Percentiles rank a stretch among this genome's conserved stretches.
phyloP scores from a whole-genome alignment of 768 basidiomycete species.

The Nevesoporus exiguus region DNA sequence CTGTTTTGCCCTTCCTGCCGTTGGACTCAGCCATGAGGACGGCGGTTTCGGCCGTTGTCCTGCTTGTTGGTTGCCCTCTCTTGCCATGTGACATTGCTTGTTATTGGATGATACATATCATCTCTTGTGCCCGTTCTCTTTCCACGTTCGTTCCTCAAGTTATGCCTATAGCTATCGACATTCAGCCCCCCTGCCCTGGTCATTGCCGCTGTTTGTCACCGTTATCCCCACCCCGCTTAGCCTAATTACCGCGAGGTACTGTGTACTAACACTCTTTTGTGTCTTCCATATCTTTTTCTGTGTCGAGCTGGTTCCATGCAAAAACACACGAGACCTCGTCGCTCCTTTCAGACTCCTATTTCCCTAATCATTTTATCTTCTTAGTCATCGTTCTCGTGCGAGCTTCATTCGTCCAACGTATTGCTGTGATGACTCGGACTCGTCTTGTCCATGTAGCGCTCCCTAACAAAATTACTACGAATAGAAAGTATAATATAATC shows the following conservation, averaged over 20 bases:
- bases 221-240: neutral
- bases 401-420: neutral
- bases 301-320: constrained; percentile 12
- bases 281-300: neutral
- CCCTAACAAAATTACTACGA: neutral
- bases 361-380: neutral
- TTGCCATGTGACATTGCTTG: constrained; percentile 10
- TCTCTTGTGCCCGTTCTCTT: constrained; percentile 4
- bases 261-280: constrained; percentile 29
- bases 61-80: constrained; percentile 13
- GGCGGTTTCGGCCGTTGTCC: constrained; percentile 10
- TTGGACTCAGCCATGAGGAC: constrained; percentile 15
- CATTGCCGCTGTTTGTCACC: constrained; percentile 6
- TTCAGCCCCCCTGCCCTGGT: constrained; percentile 5
- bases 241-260: constrained; percentile 16
- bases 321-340: constrained; percentile 13
- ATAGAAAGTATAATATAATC: constrained; percentile 7
- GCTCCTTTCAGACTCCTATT: neutral
- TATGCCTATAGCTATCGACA: constrained; percentile 14
- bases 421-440: neutral
- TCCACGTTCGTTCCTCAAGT: neutral
- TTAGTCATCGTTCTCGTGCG: constrained; percentile 1
- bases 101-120: constrained; percentile 10
- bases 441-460: neutral
- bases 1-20: constrained; percentile 7